phyloP scores from a whole-genome alignment of 2,329 filamentous ascomycete species.

The Epichloe sylvatica region DNA sequence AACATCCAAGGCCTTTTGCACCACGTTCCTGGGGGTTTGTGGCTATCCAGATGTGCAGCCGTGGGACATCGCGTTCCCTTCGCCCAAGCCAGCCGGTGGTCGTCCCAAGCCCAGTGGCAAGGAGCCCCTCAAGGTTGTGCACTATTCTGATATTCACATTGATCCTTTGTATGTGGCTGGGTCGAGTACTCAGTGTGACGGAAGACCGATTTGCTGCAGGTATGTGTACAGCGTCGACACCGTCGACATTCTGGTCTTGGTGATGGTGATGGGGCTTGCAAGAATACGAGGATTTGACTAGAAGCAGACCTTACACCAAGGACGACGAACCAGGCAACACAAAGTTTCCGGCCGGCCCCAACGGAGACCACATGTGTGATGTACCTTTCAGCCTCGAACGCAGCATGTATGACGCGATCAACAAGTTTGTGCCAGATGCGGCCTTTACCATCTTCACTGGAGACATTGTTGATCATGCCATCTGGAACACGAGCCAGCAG shows the following conservation, averaged over 20 bases:
- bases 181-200: slow-evolving; percentile 37
- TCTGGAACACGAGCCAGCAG: slow-evolving; percentile 30
- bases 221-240: slow-evolving; percentile 9
- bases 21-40: slow-evolving; percentile 37
- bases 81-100: slow-evolving; percentile 21
- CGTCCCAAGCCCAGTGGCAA: slow-evolving; percentile 29
- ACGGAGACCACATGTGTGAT: slow-evolving; percentile 41
- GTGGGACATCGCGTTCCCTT: slow-evolving; percentile 30
- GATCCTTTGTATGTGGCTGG: slow-evolving; percentile 41
- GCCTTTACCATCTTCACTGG: slow-evolving; percentile 46
- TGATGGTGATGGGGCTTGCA: too few relatives aligned
- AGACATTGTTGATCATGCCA: slow-evolving; percentile 40
- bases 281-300: slow-evolving; percentile 3
- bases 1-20: slow-evolving; percentile 37
- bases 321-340: slow-evolving; percentile 34
- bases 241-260: too few relatives aligned
- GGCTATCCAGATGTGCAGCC: slow-evolving; percentile 30
- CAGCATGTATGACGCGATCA: slow-evolving; percentile 41
- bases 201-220: slow-evolving; percentile 45
- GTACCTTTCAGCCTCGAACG: slow-evolving; percentile 34
- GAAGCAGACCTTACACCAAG: slow-evolving; percentile 28
- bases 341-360: slow-evolving; percentile 33
- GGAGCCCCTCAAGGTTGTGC: slow-evolving; percentile 38
- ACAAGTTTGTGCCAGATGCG: slow-evolving; percentile 29
- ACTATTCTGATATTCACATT: slow-evolving; percentile 47